Percentiles rank a stretch among this genome's conserved stretches.
Conservation (phyloP, 176 grass and related monocot species). For the Zoysia japonica region DNA sequence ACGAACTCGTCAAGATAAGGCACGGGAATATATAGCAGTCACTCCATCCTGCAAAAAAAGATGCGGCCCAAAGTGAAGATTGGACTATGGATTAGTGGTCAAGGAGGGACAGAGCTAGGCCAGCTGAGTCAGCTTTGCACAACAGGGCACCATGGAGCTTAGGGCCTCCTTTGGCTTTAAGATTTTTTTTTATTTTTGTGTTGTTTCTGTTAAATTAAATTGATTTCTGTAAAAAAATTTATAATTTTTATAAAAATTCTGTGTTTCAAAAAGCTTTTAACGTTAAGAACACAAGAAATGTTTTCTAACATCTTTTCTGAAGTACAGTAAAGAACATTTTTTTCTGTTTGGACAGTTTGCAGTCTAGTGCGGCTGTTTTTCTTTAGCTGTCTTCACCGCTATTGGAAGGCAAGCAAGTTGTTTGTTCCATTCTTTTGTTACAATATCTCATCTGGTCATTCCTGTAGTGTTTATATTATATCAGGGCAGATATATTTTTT, state of each 20-base stretch:
- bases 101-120: neutral
- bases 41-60: neutral
- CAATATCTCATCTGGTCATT: neutral
- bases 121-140: slow-evolving; percentile 39
- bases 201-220: no score
- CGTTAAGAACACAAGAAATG: slow-evolving; percentile 7
- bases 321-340: neutral
- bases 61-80: slow-evolving; percentile 31
- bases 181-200: no score
- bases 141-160: neutral
- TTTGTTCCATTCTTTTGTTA: neutral
- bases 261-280: neutral
- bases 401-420: slow-evolving; percentile 13
- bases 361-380: neutral
- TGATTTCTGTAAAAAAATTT: no score
- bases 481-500: neutral
- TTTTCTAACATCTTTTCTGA: neutral
- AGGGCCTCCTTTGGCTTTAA: no score
- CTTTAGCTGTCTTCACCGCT: neutral
- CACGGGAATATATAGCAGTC: neutral
- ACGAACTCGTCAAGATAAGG: neutral
- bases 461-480: neutral
- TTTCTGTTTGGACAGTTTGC: neutral
- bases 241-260: no score
- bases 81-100: slow-evolving; percentile 19